Base-by-base conservation (phyloP, 257 asterid species). In the Nicotiana sylvestris region DNA sequence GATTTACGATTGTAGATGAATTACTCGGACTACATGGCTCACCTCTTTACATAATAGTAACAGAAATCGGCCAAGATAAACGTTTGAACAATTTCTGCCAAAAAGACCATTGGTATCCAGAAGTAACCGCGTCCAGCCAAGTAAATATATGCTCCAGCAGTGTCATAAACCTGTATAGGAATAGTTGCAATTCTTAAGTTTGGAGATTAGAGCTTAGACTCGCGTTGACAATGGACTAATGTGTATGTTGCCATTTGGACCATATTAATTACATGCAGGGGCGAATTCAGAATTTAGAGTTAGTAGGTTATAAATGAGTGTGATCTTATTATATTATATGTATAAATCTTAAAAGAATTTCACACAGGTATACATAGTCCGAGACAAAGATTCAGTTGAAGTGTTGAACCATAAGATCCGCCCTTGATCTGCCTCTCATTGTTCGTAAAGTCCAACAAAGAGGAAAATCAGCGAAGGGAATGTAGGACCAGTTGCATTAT, bases 21-120 rank as follows among this genome's bases (percentile, higher is more conserved):
- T 49, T 25, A 25, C 1, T 0, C 12, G 61, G n/a, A 53, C 9
- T 33, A 5, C 6, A 76, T 21, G 32, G 4, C 60, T 85, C 70
- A 96, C 98, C 99, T 96, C 87, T 92, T 93, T 81, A 94, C 83
- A 83, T 96, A 96, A 78, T 94, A 96, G 84, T 94, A 96, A 84
- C 98, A 94, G 84, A 96, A 94, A 89, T 96, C 98, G 0, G 98
- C 98, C 58, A 94, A 87, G 86, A 96, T 96, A 86, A 94, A 93
- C 17, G 99, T 94, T 86, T 96, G 99, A 72, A 96, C 93, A 39
- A 85, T 72, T 85, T 96, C 99, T 4, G 98, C 65, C n/a, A 94
- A 49, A 66, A 94, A 88, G 58, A 92, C 90, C 88, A 87, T 81
- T 4, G 94, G 97, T 78, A 91, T 83, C 99, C 99, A 96, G 35